phyloP scores from a whole-genome alignment of 495 filamentous ascomycete genomes.

The Talaromyces ruber region DNA sequence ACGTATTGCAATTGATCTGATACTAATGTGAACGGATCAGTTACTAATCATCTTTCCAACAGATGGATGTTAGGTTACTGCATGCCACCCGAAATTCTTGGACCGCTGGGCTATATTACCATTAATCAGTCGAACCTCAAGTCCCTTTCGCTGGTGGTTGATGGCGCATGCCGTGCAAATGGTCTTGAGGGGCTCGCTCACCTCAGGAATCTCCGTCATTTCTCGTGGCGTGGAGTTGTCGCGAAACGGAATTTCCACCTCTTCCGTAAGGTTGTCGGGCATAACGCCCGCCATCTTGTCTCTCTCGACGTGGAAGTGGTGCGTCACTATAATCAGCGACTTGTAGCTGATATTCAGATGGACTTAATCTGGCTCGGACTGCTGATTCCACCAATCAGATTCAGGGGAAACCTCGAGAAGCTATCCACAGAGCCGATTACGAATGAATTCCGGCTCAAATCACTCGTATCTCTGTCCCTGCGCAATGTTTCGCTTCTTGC shows the following conservation, averaged over 20 bases:
- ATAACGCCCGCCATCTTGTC: background rate
- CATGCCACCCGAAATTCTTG: background rate
- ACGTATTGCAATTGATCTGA: background rate
- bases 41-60: background rate
- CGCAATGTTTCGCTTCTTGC: background rate
- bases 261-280: background rate
- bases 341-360: background rate
- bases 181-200: background rate
- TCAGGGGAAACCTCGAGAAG: background rate
- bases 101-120: background rate
- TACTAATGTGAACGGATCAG: background rate
- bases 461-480: background rate
- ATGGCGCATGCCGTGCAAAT: background rate
- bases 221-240: background rate
- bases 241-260: background rate
- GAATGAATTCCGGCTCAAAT: background rate
- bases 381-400: background rate
- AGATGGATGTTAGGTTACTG: background rate
- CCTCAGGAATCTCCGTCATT: background rate
- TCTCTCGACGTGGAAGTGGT: background rate
- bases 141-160: background rate
- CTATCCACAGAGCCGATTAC: background rate
- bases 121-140: background rate
- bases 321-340: background rate
- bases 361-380: background rate